Evolutionary conservation across 345 rosid genomes (phyloP), one percentile per base, ranked within the genome.

Genomic region (Ceriops tagal): DNA sequence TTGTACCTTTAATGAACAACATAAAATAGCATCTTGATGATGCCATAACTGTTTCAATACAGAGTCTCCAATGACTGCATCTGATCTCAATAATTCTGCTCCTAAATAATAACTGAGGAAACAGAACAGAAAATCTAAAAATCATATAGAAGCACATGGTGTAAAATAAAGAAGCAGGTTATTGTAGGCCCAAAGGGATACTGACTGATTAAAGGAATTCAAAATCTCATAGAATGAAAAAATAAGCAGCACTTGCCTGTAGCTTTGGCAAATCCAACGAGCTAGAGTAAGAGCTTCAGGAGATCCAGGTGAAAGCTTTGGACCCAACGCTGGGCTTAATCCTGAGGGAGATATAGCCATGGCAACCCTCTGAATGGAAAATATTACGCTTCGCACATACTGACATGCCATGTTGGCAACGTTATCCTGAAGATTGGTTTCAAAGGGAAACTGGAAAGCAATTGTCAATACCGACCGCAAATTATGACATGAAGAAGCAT

Each of bases 381-480:
- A 86, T 63, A 96, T 89, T 68, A 96, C 96, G n/a, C 92, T 96
- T 1, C 96, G 84, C 8, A 96, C 84, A 55, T 96, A 96, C 75
- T 96, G 98, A 13, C 92, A 83, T 27, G 98, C 99, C 98, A 96
- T 92, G 72, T 85, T 78, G 0, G 95, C 96, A 66, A 96, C 99
- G 77, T 86, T 92, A 0, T 96, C 99, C 71, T 90, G 98, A 63
- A 91, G 81, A 76, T 81, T 89, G 85, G 79, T 83, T 67, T 90
- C 98, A 53, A 87, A 92, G 9, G 98, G 98, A 81, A 96, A 90
- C 75, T 96, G 99, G 76, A 96, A 92, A 28, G 99, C 99, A 24
- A 96, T 92, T 4, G 98, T 92, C 80, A 96, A 82, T 65, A 96
- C 91, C 0, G 97, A 96, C 65, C 98, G 86, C 9, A 85, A 59